Evolutionary conservation across 2,329 filamentous ascomycete species (phyloP).

Genomic region (Cytospora mali): DNA sequence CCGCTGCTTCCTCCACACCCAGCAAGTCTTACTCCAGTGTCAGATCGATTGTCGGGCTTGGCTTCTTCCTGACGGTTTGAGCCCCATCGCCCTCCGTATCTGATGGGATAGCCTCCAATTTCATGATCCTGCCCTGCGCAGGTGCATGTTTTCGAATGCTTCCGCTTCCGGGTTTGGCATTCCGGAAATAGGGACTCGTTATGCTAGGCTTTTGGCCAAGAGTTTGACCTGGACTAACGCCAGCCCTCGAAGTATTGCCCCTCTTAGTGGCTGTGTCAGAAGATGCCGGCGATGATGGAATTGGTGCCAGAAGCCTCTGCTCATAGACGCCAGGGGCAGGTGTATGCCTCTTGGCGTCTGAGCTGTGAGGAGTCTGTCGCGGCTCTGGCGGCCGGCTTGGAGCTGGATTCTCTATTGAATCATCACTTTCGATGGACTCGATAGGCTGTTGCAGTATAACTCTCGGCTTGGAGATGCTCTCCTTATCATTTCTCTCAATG

Average conservation of each 20-base stretch:
- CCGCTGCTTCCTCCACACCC: not conserved
- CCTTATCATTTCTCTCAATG: constrained; percentile 4
- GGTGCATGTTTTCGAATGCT: not conserved
- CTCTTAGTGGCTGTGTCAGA: not conserved
- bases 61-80: not conserved
- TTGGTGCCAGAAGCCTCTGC: not conserved
- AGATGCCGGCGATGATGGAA: constrained; percentile 16
- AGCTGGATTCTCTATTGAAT: not conserved
- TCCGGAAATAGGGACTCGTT: not conserved
- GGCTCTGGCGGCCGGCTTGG: not conserved
- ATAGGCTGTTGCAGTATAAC: not conserved
- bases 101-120: constrained; percentile 5
- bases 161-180: too few relatives aligned
- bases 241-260: not conserved
- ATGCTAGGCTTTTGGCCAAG: not conserved
- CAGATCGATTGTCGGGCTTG: constrained; percentile 19
- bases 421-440: not conserved
- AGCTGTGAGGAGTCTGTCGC: not conserved
- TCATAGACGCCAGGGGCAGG: not conserved
- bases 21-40: constrained; percentile 11
- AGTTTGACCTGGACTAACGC: not conserved
- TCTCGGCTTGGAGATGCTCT: not conserved
- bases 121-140: not conserved
- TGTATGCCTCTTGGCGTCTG: not conserved
- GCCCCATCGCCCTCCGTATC: not conserved